Evolutionary conservation across 148 eudicot species (phyloP), one percentile per base, ranked within the genome.

Genomic region (Polygonum aviculare): DNA sequence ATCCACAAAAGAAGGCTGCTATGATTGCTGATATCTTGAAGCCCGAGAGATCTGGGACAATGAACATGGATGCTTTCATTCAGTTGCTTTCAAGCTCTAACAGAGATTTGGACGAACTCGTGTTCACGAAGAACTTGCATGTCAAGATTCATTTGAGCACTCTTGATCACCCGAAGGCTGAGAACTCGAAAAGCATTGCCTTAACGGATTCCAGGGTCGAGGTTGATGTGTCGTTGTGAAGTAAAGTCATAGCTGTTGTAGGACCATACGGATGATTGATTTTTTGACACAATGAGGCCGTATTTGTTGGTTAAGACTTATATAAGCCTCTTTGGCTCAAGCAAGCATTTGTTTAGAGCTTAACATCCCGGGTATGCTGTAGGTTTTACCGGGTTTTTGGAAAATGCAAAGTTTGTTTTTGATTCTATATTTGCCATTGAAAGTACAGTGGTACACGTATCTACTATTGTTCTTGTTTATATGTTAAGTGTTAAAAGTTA

Each of bases 201-300:
- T 74, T 93, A 74, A 92, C 96, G 5, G 89, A 90, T 75, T 84
- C 94, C n/a, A 77, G 84, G 7, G 47, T 95, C 69, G 86, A 86
- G 69, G 93, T 88, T 74, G 81, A 85, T 69, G 90, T 95, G 82
- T 73, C 87, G 67, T 85, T 94, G 31, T 75, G 77, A 72, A 8
- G 31, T 67, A 3, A 16, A 63, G n/a, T 11, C n/a, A n/a, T 60
- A 12, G 69, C 39, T 63, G 69, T 31, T 63, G 40, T 9, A 11
- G 16, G 39, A 63, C 69, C 69, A 63, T 18, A 40, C 31, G 33
- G 69, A 31, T 63, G 38, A 10, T 22, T 22, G 62, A 21, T 26
- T 59, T 9, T 9, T 35, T 59, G 67, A 59, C 36, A 59, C 15
- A 59, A 59, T 59, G 12, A 59, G 35, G 67, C 36, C 35, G 10